These are phyloP conservation scores for Fusarium cicatricum DNA, from an alignment of 2,329 filamentous ascomycete species.

Conservation along the genomic window DNA sequence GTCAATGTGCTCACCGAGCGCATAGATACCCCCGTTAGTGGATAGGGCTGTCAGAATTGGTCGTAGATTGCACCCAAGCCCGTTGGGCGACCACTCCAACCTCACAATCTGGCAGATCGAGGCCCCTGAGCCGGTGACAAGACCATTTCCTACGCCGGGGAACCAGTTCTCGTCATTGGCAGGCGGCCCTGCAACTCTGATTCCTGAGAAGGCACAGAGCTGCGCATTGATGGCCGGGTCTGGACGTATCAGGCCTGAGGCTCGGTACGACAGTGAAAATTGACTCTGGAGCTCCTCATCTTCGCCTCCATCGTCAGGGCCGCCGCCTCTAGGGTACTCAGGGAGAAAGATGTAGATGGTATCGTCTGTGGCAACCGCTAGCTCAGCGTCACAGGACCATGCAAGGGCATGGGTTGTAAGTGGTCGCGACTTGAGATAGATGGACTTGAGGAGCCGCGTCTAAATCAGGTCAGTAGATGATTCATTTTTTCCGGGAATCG, in stretches of 20 bases:
- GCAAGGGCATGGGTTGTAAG: conserved; percentile 54
- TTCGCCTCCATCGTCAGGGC: conserved; percentile 40
- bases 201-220: conserved; percentile 52
- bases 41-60: conserved; percentile 61
- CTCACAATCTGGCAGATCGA: conserved; percentile 63
- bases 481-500: background rate
- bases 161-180: conserved; percentile 44
- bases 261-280: conserved; percentile 47
- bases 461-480: conserved; percentile 27
- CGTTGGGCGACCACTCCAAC: conserved; percentile 66
- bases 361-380: conserved; percentile 66
- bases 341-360: conserved; percentile 61
- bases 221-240: conserved; percentile 56
- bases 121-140: conserved; percentile 57
- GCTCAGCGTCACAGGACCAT: conserved; percentile 66
- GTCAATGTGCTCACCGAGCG: conserved; percentile 59
- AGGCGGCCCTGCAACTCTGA: conserved; percentile 43
- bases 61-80: conserved; percentile 62
- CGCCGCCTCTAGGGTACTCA: conserved; percentile 47
- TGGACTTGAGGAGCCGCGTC: conserved; percentile 58
- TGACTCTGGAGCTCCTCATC: conserved; percentile 44
- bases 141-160: conserved; percentile 55
- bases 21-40: conserved; percentile 58
- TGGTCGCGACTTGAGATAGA: conserved; percentile 54
- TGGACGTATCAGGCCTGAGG: conserved; percentile 47